These are phyloP conservation scores for Rubus parviflorus DNA, from an alignment of 306 rosid species.

Conservation along the genomic window DNA sequence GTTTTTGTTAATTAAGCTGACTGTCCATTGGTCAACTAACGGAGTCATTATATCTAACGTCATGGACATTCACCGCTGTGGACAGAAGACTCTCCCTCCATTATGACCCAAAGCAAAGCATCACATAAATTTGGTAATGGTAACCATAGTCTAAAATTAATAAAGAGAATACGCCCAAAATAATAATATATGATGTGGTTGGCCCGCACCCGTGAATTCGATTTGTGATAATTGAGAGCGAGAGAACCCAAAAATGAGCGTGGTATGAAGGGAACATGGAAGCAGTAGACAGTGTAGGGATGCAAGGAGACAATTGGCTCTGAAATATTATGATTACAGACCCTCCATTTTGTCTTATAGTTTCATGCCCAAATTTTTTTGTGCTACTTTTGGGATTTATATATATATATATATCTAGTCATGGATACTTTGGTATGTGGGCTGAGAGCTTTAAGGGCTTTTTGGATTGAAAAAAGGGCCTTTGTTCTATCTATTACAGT, in stretches of 20 bases:
- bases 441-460: conserved; percentile 25
- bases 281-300: conserved; percentile 50
- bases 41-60: no score
- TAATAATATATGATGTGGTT: neutral
- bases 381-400: no score
- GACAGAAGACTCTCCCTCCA: neutral
- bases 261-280: conserved; percentile 52
- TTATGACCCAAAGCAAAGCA: conserved; percentile 4
- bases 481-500: no score
- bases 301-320: conserved; percentile 62
- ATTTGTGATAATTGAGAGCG: conserved; percentile 37
- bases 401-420: neutral
- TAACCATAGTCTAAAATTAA: neutral
- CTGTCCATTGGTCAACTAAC: no score
- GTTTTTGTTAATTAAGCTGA: no score
- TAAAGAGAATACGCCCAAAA: neutral
- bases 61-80: no score
- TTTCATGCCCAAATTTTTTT: neutral
- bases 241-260: conserved; percentile 41
- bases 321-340: conserved; percentile 30
- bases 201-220: conserved; percentile 10
- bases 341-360: conserved; percentile 52
- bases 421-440: conserved; percentile 11
- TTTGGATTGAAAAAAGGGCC: neutral
- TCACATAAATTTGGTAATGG: no score